Evolutionary conservation across 257 asterid genomes (phyloP).

Genomic region (Solanum medicagineum): DNA sequence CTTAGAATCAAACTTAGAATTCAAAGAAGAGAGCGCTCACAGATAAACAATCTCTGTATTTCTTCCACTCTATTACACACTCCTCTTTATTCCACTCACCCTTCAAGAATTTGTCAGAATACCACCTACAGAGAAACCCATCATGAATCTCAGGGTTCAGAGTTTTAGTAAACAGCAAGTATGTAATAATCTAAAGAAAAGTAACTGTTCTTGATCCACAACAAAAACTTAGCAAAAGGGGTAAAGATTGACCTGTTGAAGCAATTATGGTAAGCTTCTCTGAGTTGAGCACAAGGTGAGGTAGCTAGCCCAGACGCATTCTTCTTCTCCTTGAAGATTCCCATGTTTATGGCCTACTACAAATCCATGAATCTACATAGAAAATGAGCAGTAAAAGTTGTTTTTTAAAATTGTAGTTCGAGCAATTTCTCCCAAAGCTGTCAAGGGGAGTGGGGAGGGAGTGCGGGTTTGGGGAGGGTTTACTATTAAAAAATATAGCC

Average conservation of each 20-base stretch:
- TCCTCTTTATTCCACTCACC: constrained; percentile 82
- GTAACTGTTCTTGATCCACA: neutral
- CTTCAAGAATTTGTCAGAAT: constrained; percentile 76
- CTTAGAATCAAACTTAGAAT: neutral
- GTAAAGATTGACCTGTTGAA: constrained; percentile 49
- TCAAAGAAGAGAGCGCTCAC: constrained; percentile 23
- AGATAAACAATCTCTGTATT: constrained; percentile 72
- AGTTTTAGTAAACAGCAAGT: neutral
- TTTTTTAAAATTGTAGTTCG: neutral
- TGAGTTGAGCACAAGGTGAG: constrained; percentile 69
- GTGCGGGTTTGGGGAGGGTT: neutral
- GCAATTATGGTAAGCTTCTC: constrained; percentile 72
- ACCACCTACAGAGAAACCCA: constrained; percentile 42
- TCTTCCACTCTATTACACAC: constrained; percentile 71
- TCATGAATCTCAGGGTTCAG: neutral
- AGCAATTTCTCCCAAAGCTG: neutral
- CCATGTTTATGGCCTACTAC: constrained; percentile 27
- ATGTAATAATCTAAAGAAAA: neutral
- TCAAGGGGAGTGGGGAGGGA: neutral
- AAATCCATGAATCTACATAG: neutral
- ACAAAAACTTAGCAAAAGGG: neutral
- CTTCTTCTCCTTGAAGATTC: constrained; percentile 40
- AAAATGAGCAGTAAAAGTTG: neutral
- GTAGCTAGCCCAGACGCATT: constrained; percentile 36
- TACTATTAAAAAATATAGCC: neutral